Base-by-base conservation (phyloP, 2,329 filamentous ascomycete genomes). In the Xylaria sp. region DNA sequence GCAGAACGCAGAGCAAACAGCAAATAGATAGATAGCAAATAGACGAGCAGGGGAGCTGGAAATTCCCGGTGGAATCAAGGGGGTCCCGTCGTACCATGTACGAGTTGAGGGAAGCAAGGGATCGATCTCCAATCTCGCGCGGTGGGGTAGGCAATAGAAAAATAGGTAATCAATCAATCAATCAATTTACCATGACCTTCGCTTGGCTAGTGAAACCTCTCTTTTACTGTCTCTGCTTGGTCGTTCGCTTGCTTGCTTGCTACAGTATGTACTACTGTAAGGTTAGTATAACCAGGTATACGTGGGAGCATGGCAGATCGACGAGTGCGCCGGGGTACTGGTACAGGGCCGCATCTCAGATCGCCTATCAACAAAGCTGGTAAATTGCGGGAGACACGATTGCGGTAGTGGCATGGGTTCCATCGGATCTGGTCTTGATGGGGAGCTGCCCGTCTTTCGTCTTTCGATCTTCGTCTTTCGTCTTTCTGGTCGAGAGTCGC, bases 1-100 rank as follows among this genome's bases (percentile, higher is more conserved):
- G 18, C 41, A 44, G 18, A 18, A 46, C 41, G 18, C 41, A 46
- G 41, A 46, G 5, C 15, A 46, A 15, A 44, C 39, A 46, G 41
- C 41, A 46, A n/a, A 46, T 18, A 15, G 10, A 46, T 18, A 15
- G 10, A 44, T 13, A n/a, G 41, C 56, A 23, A 52, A 61, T 44
- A 65, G 20, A n/a, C 41, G 65, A 23, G 34, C 59, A 62, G 61
- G 57, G 68, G 65, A 56, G 51, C 68, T 52, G 37, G 64, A 37
- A 60, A 58, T 64, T 56, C 20, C 32, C 25, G 59, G 46, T 63
- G 52, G 25, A 56, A 50, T 28, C 57, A 63, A 57, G 50, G 37
- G 55, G 52, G 46, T 18, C 46, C 44, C 41, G 28, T 46, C 56
- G 56, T 46, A 46, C 39, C 39, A 50, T 28, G 34, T 32, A 50